Evolutionary conservation across 306 rosid genomes (phyloP).

Genomic region (Corylus heterophylla): DNA sequence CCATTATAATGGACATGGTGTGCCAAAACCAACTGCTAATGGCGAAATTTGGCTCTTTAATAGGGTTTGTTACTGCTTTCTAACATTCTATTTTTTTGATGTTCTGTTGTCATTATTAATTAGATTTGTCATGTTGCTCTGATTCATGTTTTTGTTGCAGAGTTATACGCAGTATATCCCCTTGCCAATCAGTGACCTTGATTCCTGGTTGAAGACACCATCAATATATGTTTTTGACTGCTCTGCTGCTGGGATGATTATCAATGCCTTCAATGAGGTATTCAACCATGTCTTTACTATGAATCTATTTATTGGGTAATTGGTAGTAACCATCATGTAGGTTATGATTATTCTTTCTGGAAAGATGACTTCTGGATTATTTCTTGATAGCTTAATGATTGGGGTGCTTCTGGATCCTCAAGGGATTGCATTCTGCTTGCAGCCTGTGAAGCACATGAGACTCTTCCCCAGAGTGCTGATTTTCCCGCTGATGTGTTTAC

Average conservation of each 20-base stretch:
- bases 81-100: slow-evolving; percentile 16
- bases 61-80: slow-evolving; percentile 55
- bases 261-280: slow-evolving; percentile 87
- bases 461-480: slow-evolving; percentile 97
- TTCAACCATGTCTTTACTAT: slow-evolving; percentile 18
- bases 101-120: background rate
- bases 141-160: slow-evolving; percentile 46
- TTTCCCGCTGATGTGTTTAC: slow-evolving; percentile 99
- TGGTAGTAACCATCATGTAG: slow-evolving; percentile 5
- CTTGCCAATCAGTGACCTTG: slow-evolving; percentile 81
- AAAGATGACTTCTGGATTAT: slow-evolving; percentile 30
- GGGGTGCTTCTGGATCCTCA: slow-evolving; percentile 68
- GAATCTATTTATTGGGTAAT: slow-evolving; percentile 1
- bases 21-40: slow-evolving; percentile 92
- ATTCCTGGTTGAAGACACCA: slow-evolving; percentile 99
- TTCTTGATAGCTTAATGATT: slow-evolving; percentile 76
- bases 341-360: slow-evolving; percentile 16
- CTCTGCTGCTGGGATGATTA: slow-evolving; percentile 92
- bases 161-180: slow-evolving; percentile 98
- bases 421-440: slow-evolving; percentile 98
- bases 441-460: slow-evolving; percentile 95
- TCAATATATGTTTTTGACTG: slow-evolving; percentile 98
- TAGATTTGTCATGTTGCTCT: slow-evolving; percentile 8
- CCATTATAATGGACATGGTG: slow-evolving; percentile 99
- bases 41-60: slow-evolving; percentile 99